phyloP scores from a whole-genome alignment of 345 rosid genomes.

The Acer yangbiense region DNA sequence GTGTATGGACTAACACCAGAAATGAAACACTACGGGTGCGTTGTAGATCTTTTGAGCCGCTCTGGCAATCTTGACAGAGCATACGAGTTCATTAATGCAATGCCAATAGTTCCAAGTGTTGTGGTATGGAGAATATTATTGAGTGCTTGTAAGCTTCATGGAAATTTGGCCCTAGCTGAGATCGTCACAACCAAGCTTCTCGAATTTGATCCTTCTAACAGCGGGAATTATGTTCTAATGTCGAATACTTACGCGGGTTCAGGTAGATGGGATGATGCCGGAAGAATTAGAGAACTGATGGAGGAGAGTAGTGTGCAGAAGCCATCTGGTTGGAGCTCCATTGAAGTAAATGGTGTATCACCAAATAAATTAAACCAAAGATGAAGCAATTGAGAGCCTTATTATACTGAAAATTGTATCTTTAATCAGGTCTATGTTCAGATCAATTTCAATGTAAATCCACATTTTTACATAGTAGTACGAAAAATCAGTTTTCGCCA shows the following conservation, averaged over 20 bases:
- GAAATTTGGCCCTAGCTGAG: slow-evolving; percentile 55
- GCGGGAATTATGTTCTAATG: slow-evolving; percentile 65
- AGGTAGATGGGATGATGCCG: slow-evolving; percentile 61
- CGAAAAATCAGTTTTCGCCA: neutral
- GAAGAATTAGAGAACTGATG: slow-evolving; percentile 47
- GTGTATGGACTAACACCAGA: slow-evolving; percentile 55
- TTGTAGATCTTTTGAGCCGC: slow-evolving; percentile 73
- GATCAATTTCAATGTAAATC: no score
- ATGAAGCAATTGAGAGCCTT: neutral
- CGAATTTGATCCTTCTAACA: slow-evolving; percentile 52
- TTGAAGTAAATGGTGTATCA: slow-evolving; percentile 30
- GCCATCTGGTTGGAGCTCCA: slow-evolving; percentile 51
- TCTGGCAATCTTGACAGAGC: slow-evolving; percentile 56
- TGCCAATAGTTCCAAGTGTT: slow-evolving; percentile 51
- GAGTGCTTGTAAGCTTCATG: slow-evolving; percentile 64
- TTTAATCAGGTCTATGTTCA: no score
- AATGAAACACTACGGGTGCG: slow-evolving; percentile 70
- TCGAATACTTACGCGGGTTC: slow-evolving; percentile 59
- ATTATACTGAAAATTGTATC: no score
- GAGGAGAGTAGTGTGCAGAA: slow-evolving; percentile 44
- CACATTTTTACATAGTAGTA: no score
- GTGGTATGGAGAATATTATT: slow-evolving; percentile 67
- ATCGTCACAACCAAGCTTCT: slow-evolving; percentile 48
- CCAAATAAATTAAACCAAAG: neutral
- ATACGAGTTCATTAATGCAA: slow-evolving; percentile 46